phyloP scores from a whole-genome alignment of 2,329 filamentous ascomycete species.

The Colletotrichum tofieldiae region DNA sequence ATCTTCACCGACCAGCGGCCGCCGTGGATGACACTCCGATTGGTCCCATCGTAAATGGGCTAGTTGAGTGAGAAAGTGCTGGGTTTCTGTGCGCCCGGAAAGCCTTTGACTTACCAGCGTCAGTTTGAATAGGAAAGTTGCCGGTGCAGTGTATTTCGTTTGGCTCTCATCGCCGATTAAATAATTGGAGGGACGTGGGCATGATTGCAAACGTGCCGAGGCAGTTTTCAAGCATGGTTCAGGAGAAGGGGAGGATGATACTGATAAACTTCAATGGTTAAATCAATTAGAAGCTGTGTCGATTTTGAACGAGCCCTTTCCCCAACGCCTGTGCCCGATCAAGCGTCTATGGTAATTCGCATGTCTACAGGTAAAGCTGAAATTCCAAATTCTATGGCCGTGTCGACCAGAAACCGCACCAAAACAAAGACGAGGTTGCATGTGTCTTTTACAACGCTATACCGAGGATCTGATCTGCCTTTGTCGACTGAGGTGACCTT shows the following conservation, averaged over 20 bases:
- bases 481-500: conserved; percentile 2
- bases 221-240: neutral
- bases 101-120: no score
- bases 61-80: neutral
- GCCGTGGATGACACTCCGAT: neutral
- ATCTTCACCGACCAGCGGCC: neutral
- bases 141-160: neutral
- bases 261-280: neutral
- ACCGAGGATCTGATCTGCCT: conserved; percentile 33
- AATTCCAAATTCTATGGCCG: conserved; percentile 1
- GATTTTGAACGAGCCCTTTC: neutral
- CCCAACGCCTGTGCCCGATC: neutral
- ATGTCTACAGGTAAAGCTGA: neutral
- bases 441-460: conserved; percentile 22
- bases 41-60: neutral
- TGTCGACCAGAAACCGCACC: neutral
- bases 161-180: neutral
- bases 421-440: neutral
- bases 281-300: neutral
- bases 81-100: neutral
- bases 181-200: neutral
- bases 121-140: neutral
- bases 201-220: neutral
- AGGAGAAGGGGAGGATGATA: neutral
- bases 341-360: neutral